These are phyloP conservation scores for Eutrema japonicum DNA, from an alignment of 345 rosid species.

Conservation along the genomic window DNA sequence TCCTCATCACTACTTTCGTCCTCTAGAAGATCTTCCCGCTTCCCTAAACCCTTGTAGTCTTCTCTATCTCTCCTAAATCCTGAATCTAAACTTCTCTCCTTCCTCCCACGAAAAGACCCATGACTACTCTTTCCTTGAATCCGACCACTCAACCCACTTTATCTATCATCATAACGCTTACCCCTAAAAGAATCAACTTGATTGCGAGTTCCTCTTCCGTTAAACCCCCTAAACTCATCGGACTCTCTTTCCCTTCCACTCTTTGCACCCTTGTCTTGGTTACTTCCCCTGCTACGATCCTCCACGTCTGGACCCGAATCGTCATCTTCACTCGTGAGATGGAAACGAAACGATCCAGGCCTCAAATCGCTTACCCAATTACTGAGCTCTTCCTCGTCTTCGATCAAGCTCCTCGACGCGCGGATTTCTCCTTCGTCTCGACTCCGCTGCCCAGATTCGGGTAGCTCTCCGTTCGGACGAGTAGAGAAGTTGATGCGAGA, in stretches of 20 bases:
- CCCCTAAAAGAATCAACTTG: slow-evolving; percentile 38
- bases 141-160: slow-evolving; percentile 21
- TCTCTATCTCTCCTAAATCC: slow-evolving; percentile 26
- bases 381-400: slow-evolving; percentile 92
- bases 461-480: slow-evolving; percentile 45
- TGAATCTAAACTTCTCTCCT: slow-evolving; percentile 38
- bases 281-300: slow-evolving; percentile 38
- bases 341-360: slow-evolving; percentile 47
- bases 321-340: slow-evolving; percentile 48
- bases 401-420: slow-evolving; percentile 71
- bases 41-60: slow-evolving; percentile 26
- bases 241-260: too few species aligned
- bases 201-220: slow-evolving; percentile 44
- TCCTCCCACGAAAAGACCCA: slow-evolving; percentile 32
- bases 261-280: slow-evolving; percentile 20
- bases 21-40: slow-evolving; percentile 30
- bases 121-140: slow-evolving; percentile 23
- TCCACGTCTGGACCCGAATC: slow-evolving; percentile 43
- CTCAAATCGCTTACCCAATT: slow-evolving; percentile 75
- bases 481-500: slow-evolving; percentile 45
- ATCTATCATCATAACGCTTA: slow-evolving; percentile 29
- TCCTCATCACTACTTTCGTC: slow-evolving; percentile 47
- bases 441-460: slow-evolving; percentile 32
- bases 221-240: too few species aligned
- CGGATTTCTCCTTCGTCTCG: slow-evolving; percentile 45